Percentiles rank a stretch among this genome's conserved stretches.
phyloP scores from a whole-genome alignment of 78 protist genomes.

The Blattamonas nauphoetae region DNA sequence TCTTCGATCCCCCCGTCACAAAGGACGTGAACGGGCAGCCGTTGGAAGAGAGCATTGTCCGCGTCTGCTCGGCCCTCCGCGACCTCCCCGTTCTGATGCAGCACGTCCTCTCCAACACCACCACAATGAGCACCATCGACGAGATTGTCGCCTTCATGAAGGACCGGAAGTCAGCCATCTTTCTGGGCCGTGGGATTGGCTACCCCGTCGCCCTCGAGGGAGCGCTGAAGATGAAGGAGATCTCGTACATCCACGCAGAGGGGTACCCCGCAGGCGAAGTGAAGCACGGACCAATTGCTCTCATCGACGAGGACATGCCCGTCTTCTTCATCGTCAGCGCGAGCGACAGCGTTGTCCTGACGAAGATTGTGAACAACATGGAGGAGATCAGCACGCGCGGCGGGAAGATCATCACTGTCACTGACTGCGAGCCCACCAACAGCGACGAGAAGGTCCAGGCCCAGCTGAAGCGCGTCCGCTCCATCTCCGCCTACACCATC shows the following conservation, averaged over 20 bases:
- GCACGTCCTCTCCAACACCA: not conserved
- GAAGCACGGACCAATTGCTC: slow-evolving; percentile 95
- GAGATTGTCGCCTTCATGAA: slow-evolving; percentile 44
- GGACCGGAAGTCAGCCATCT: slow-evolving; percentile 42
- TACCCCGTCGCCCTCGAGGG: slow-evolving; percentile 86
- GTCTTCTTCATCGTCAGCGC: not conserved
- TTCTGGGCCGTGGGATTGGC: slow-evolving; percentile 80
- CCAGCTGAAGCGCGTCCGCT: not conserved
- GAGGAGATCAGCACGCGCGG: slow-evolving; percentile 5
- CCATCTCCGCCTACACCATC: not conserved
- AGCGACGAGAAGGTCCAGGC: not conserved
- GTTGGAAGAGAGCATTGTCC: not conserved
- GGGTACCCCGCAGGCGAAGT: slow-evolving; percentile 84
- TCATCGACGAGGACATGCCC: slow-evolving; percentile 47
- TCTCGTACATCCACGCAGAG: slow-evolving; percentile 88
- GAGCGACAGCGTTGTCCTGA: not conserved
- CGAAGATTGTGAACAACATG: slow-evolving; percentile 9
- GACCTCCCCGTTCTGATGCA: not conserved
- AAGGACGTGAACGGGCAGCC: not conserved
- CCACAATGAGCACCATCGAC: not conserved
- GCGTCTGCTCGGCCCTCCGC: not conserved
- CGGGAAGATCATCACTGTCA: slow-evolving; percentile 1
- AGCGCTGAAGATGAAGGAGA: slow-evolving; percentile 73
- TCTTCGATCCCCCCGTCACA: too few relatives aligned
- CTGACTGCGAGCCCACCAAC: not conserved